phyloP scores from a whole-genome alignment of 2,329 filamentous ascomycete genomes.

The Myriosclerotinia curreyana region DNA sequence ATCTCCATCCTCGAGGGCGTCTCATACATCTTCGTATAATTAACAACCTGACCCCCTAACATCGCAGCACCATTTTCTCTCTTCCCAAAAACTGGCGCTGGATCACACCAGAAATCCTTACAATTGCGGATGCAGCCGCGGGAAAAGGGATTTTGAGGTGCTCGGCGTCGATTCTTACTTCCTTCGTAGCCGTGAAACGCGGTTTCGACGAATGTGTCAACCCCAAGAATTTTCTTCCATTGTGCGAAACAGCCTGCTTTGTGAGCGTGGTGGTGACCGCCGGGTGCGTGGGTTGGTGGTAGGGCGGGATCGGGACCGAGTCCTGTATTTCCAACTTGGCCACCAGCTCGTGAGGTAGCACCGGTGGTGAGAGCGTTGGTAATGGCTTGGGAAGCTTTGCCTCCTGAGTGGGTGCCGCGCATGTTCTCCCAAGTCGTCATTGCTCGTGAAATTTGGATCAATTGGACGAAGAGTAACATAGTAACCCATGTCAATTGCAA shows the following conservation, averaged over 20 bases:
- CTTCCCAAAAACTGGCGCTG: conserved; percentile 73
- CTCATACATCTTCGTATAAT: conserved; percentile 90
- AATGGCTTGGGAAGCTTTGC: conserved; percentile 55
- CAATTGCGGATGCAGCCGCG: conserved; percentile 84
- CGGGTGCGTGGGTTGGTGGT: conserved; percentile 43
- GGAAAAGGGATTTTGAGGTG: conserved; percentile 74
- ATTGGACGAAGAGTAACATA: conserved; percentile 95
- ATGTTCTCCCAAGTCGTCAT: conserved; percentile 98
- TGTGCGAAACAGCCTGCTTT: conserved; percentile 68
- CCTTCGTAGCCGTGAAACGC: conserved; percentile 68
- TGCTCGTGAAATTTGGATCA: conserved; percentile 86
- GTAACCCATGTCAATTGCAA: conserved; percentile 92
- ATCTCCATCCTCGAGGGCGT: conserved; percentile 50
- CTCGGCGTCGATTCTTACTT: conserved; percentile 48
- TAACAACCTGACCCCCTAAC: conserved; percentile 73
- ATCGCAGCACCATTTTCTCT: conserved; percentile 71
- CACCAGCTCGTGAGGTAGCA: conserved; percentile 60
- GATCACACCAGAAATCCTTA: conserved; percentile 94
- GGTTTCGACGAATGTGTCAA: conserved; percentile 92
- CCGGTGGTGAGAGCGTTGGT: conserved; percentile 74
- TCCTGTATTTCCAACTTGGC: conserved; percentile 65
- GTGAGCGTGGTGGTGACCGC: conserved; percentile 44
- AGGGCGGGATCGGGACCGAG: conserved; percentile 59
- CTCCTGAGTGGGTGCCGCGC: conserved; percentile 65
- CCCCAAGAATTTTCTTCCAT: conserved; percentile 80